Conservation (phyloP, 495 filamentous ascomycete species). For the Ramalina intermedia region DNA sequence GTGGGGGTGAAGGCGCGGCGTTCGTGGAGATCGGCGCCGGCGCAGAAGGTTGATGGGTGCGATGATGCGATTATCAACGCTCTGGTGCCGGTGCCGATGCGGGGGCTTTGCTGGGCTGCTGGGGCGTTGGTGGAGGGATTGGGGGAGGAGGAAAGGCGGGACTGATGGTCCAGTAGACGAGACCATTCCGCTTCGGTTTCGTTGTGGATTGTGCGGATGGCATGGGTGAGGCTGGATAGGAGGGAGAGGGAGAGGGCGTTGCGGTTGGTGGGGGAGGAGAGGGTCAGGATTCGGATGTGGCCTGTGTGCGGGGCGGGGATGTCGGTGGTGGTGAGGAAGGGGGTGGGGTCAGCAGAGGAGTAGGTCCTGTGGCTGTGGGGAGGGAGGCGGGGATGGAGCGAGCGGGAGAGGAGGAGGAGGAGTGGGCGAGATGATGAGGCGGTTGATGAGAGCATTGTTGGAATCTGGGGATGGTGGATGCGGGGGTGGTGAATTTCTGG, state of each 20-base stretch:
- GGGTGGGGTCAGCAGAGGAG: not conserved
- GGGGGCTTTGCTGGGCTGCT: slow-evolving; percentile 5
- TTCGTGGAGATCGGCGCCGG: slow-evolving; percentile 90
- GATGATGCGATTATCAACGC: slow-evolving; percentile 68
- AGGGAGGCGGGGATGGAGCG: no score
- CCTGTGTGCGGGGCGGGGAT: slow-evolving; percentile 69
- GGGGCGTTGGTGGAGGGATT: slow-evolving; percentile 10
- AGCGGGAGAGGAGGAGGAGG: not conserved
- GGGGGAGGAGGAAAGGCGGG: not conserved
- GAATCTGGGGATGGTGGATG: no score
- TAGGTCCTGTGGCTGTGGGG: slow-evolving; percentile 3
- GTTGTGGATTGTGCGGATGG: slow-evolving; percentile 51
- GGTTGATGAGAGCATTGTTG: no score
- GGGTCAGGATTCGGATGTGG: slow-evolving; percentile 71
- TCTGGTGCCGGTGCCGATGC: slow-evolving; percentile 42
- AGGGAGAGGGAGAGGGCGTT: slow-evolving; percentile 80
- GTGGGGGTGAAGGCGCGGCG: slow-evolving; percentile 20
- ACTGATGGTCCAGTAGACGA: slow-evolving; percentile 19
- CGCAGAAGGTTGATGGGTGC: slow-evolving; percentile 72
- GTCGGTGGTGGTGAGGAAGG: slow-evolving; percentile 50
- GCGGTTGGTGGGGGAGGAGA: slow-evolving; percentile 69
- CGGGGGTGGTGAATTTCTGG: no score
- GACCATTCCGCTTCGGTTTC: slow-evolving; percentile 45
- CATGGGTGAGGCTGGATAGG: slow-evolving; percentile 49
- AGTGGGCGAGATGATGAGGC: no score